Percentiles rank a stretch among this genome's conserved stretches.
Evolutionary conservation across 495 filamentous ascomycete genomes (phyloP).

Genomic region (Astrothelium macrocarpum): DNA sequence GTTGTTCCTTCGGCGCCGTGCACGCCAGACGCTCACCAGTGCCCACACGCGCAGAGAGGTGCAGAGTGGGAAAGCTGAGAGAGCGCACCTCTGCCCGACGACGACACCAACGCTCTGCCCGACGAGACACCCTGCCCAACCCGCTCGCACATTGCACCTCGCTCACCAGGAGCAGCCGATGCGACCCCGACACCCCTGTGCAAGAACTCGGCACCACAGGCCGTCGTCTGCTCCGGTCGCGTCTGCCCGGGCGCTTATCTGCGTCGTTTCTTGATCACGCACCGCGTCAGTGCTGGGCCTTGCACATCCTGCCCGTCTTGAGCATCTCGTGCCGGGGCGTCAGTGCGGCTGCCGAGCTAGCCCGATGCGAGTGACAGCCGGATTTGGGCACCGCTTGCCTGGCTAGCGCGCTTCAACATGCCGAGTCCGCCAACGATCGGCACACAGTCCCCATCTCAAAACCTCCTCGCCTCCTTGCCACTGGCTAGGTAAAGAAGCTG

Average conservation of each 20-base stretch:
- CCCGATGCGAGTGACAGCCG: neutral
- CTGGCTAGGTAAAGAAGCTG: constrained; percentile 22
- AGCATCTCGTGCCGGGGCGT: neutral
- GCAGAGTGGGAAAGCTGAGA: too few relatives aligned
- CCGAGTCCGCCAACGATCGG: constrained; percentile 1
- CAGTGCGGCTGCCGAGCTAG: neutral
- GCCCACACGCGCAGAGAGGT: too few relatives aligned
- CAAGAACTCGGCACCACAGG: too few relatives aligned
- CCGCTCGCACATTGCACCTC: too few relatives aligned
- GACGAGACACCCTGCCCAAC: too few relatives aligned
- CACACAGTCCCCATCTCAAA: constrained; percentile 3
- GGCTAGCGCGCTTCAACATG: neutral
- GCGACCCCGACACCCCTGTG: too few relatives aligned
- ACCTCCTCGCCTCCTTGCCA: neutral
- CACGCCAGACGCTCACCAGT: neutral
- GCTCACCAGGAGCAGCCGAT: neutral
- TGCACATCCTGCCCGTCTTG: neutral
- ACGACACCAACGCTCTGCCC: too few relatives aligned
- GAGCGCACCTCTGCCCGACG: too few relatives aligned
- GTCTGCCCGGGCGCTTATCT: constrained; percentile 4
- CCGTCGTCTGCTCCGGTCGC: neutral
- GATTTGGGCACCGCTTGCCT: neutral
- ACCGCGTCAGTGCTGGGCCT: neutral
- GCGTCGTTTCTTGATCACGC: neutral
- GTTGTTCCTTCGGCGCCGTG: neutral